These are phyloP conservation scores for Naganishia kalamii DNA, from an alignment of 768 basidiomycete genomes.

Conservation along the genomic window DNA sequence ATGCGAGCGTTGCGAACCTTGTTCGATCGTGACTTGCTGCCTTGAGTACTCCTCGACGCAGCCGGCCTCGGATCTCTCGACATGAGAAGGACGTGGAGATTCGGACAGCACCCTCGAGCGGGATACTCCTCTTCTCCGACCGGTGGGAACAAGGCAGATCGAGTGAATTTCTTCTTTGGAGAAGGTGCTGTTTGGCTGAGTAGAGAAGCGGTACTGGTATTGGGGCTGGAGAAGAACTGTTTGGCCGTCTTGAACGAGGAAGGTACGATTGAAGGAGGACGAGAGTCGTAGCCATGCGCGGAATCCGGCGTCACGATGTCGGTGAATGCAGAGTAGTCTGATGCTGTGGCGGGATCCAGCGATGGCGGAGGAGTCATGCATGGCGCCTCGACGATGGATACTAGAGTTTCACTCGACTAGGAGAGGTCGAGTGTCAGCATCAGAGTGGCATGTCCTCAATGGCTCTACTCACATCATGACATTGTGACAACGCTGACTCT, in stretches of 20 bases:
- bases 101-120: background rate
- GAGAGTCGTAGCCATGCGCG: background rate
- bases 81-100: conserved; percentile 10
- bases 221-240: conserved; percentile 11
- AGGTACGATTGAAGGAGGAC: background rate
- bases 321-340: conserved; percentile 12
- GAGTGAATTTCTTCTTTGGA: background rate
- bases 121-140: conserved; percentile 9
- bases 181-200: conserved; percentile 6
- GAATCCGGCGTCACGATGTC: conserved; percentile 8
- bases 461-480: background rate
- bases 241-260: conserved; percentile 14
- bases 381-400: conserved; percentile 1
- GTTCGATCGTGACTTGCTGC: background rate
- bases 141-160: conserved; percentile 8
- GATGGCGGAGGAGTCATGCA: background rate
- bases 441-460: background rate
- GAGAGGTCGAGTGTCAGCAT: background rate
- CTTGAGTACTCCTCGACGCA: background rate
- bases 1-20: background rate
- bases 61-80: background rate
- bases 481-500: background rate
- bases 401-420: background rate
- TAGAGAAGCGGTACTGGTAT: conserved; percentile 13
- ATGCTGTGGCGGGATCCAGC: conserved; percentile 1